A percentile compares a stretch with the other conserved stretches of the same genome.
Evolutionary conservation across 225 moss, liverwort and hornwort species (phyloP).

Genomic region (Bryoerythrophyllum caledonicum): DNA sequence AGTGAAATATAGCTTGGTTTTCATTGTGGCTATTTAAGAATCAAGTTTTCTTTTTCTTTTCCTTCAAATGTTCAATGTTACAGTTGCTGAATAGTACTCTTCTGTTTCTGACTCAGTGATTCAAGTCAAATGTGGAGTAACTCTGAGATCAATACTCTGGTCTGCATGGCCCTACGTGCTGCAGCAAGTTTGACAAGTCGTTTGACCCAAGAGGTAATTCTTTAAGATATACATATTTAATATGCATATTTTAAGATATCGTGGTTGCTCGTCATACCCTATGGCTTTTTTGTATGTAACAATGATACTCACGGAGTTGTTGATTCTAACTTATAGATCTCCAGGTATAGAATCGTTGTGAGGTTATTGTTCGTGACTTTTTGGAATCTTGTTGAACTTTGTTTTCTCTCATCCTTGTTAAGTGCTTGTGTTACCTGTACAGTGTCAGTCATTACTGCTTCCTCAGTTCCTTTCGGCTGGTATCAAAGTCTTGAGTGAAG

Average conservation of each 20-base stretch:
- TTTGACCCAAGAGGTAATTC: conserved; percentile 58
- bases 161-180: conserved; percentile 71
- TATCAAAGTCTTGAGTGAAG: conserved; percentile 74
- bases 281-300: not conserved
- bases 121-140: conserved; percentile 35
- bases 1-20: not conserved
- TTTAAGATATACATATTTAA: not conserved
- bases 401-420: conserved; percentile 3
- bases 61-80: not conserved
- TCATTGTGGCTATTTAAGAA: not conserved
- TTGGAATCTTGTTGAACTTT: not conserved
- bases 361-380: not conserved
- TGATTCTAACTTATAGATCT: conserved; percentile 8
- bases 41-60: not conserved
- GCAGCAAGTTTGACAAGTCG: conserved; percentile 68
- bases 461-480: conserved; percentile 88
- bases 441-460: conserved; percentile 70
- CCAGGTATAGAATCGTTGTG: conserved; percentile 14
- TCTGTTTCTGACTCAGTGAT: conserved; percentile 37
- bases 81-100: not conserved
- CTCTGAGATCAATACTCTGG: conserved; percentile 55
- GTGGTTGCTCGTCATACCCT: not conserved
- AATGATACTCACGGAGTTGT: not conserved
- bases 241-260: not conserved
- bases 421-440: conserved; percentile 22